A percentile compares a stretch with the other conserved stretches of the same genome.
These are phyloP conservation scores for Rhodotorula graminis DNA, from an alignment of 768 basidiomycete genomes.

Conservation along the genomic window DNA sequence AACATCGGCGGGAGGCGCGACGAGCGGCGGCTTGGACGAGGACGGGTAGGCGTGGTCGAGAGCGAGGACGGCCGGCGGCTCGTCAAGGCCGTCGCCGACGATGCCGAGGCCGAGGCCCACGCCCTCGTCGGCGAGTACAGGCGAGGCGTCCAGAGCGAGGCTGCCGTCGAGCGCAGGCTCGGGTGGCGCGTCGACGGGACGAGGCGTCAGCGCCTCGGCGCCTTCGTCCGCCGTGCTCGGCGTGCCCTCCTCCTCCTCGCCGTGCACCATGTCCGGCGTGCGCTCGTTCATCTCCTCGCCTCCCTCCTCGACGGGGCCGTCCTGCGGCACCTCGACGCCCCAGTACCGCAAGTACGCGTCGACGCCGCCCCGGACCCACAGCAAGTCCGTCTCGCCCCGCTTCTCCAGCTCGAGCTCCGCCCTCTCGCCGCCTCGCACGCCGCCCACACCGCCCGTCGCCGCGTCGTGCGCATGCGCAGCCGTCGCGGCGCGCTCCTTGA, in stretches of 20 bases:
- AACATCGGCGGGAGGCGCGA: background rate
- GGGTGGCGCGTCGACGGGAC: background rate
- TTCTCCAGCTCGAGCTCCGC: slow-evolving; percentile 69
- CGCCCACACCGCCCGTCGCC: background rate
- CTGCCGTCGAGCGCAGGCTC: background rate
- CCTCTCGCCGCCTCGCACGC: background rate
- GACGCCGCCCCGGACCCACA: slow-evolving; percentile 60
- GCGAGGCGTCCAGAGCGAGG: slow-evolving; percentile 10
- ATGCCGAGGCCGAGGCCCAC: slow-evolving; percentile 2
- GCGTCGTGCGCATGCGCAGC: background rate
- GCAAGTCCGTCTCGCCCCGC: slow-evolving; percentile 58
- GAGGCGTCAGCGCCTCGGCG: background rate
- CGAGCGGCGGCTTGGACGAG: slow-evolving; percentile 52
- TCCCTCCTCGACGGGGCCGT: background rate
- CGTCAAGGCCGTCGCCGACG: too few species aligned
- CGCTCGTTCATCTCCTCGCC: slow-evolving; percentile 44
- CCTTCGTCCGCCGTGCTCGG: slow-evolving; percentile 54
- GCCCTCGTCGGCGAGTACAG: background rate
- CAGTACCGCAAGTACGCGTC: slow-evolving; percentile 56
- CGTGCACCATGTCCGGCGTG: slow-evolving; percentile 66
- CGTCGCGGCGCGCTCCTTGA: slow-evolving; percentile 44
- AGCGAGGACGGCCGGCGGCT: slow-evolving; percentile 15
- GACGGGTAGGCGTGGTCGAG: slow-evolving; percentile 44
- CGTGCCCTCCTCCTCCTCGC: slow-evolving; percentile 53
- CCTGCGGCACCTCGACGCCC: slow-evolving; percentile 4